Evolutionary conservation across 2,329 filamentous ascomycete species (phyloP).

Genomic region (Cladosporium sp.): DNA sequence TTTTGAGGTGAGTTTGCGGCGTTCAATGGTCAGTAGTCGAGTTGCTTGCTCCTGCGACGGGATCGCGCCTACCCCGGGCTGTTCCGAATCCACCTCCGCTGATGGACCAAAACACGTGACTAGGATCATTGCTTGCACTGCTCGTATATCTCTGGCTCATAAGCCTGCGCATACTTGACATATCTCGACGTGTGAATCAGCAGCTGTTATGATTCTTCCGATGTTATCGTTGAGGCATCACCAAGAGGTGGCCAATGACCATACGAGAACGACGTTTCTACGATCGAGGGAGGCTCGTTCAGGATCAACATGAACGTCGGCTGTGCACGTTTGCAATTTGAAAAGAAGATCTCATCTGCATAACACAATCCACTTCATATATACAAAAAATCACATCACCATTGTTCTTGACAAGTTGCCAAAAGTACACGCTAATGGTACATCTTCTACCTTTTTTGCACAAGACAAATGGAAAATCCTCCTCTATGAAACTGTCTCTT

Average conservation of each 20-base stretch:
- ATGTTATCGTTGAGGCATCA: too few species aligned
- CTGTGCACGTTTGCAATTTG: too few species aligned
- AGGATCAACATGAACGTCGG: too few species aligned
- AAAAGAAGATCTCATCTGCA: not conserved
- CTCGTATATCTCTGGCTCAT: too few species aligned
- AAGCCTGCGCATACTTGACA: not conserved
- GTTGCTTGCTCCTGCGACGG: not conserved
- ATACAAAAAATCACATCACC: slow-evolving; percentile 6
- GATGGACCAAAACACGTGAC: not conserved
- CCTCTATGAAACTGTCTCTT: slow-evolving; percentile 18
- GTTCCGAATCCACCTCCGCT: too few species aligned
- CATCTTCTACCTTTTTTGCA: slow-evolving; percentile 28
- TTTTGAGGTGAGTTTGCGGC: slow-evolving; percentile 11
- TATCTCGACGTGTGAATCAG: too few species aligned
- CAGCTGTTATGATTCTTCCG: too few species aligned
- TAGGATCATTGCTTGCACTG: not conserved
- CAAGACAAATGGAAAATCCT: slow-evolving; percentile 22
- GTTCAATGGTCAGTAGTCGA: slow-evolving; percentile 6
- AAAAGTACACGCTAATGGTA: slow-evolving; percentile 28
- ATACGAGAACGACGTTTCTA: too few species aligned
- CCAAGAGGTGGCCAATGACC: too few species aligned
- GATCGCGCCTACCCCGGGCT: not conserved
- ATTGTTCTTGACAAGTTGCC: slow-evolving; percentile 3
- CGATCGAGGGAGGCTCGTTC: too few species aligned
- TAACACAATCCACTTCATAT: not conserved